Base-by-base conservation (phyloP, 2,329 filamentous ascomycete genomes). In the Colletotrichum destructivum region DNA sequence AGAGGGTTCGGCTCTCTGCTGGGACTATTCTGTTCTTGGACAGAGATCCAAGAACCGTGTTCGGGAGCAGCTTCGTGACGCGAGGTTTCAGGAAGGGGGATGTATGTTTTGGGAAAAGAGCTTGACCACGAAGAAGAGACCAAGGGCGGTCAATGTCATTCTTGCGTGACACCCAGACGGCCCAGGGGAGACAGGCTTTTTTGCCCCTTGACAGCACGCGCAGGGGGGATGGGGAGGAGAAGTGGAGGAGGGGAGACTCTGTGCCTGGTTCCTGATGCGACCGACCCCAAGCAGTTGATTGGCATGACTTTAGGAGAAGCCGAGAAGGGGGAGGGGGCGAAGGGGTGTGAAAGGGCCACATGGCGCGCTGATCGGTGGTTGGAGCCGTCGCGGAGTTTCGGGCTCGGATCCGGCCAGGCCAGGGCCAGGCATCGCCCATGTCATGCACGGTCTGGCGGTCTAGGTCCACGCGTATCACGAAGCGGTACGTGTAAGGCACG, bases 191-290 rank as follows among this genome's bases (percentile, higher is more conserved):
- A 31, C 31, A 31, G 26, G 12, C 21, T 31, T 15, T 52, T 31
- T 21, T 2, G 31, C 52, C 16, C 26, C 26, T 26, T 31, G 60
- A 52, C 15, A 42, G 23, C 52, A n/a, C 31, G 31, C 31, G 8
- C 7, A 31, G n/a, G 35, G 55, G 8, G 26, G 26, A 26, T 26
- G 26, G 26, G 26, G 26, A 26, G 26, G 26, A 26, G 26, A 26
- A 26, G 26, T 3, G 23, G 3, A 3, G 23, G 26, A 4, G 26
- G 44, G 46, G 46, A 38, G 35, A 26, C 40, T 26, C 40, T 38
- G 42, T 55, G 55, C 46, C 63, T 61, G 21, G 68, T 67, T 67
- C 62, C 63, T 70, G 56, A 21, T 49, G 55, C 9, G 26, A 26
- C 26, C 26, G 26, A 26, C 3, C 26, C 26, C 4, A 3, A 26